Evolutionary conservation across 345 rosid genomes (phyloP), one percentile per base, ranked within the genome.

Genomic region (Brassica juncea): DNA sequence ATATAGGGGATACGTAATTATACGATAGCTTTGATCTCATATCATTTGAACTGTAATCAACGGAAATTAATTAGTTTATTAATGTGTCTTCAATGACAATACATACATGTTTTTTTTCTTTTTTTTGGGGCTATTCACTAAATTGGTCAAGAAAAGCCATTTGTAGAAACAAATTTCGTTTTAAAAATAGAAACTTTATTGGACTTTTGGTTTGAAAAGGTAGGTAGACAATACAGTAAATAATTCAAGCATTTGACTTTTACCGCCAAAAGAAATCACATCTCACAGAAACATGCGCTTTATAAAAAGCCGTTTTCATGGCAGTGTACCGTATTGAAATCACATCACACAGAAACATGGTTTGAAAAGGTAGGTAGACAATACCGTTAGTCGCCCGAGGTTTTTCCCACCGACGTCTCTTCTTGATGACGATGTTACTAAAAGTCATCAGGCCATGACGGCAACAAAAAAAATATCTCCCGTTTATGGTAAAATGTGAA

Each of bases 171-270:
- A 69, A 70, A 28, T 4, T 30, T 70, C 10, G 2, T 23, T 70
- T 3, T 37, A 8, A 37, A 37, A 44, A 44, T 4, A 3, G 16
- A 19, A 15, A 35, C 57, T 69, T 69, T 66, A 72, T 72, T 78
- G 68, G 77, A 72, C 52, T 61, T 80, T 49, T 15, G 58, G 42
- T 34, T 66, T 68, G 31, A 28, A 72, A 78, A 58, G 16, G 39
- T 59, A 25, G 39, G 32, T 47, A 79, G 65, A 73, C 39, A 68
- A 60, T 73, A 73, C 64, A 73, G 58, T 59, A 30, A 61, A 68
- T 52, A 28, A 59, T 73, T 68, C 3, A 68, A 68, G 44, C 12
- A 11, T 61, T 49, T 61, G 71, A 68, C 66, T 28, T 74, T 58
- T 31, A 66, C 62, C 37, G 23, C 10, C 32, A 58, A 64, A 32